These are phyloP conservation scores for Leishmania major DNA, from an alignment of 208 protist genomes.

Conservation along the genomic window DNA sequence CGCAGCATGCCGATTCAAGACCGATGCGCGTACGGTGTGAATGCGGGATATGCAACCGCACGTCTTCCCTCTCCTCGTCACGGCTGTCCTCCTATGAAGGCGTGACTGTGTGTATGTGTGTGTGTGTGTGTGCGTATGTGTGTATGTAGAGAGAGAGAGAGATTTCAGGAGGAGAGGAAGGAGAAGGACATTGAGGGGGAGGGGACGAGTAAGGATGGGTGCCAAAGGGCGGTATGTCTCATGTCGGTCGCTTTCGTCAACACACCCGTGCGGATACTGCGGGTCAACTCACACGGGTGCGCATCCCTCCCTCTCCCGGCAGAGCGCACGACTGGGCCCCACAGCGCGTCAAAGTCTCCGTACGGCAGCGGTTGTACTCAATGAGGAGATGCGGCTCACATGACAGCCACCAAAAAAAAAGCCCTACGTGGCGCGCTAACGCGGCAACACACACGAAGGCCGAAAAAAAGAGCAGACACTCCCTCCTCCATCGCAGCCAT, in stretches of 20 bases:
- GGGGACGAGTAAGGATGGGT: background rate
- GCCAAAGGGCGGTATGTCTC: background rate
- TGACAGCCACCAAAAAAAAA: background rate
- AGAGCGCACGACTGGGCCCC: background rate
- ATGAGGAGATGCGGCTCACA: background rate
- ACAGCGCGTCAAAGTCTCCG: background rate
- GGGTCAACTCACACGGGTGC: background rate
- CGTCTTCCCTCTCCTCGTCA: background rate
- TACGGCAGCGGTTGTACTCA: background rate
- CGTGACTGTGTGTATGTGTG: background rate
- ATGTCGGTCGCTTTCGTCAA: background rate
- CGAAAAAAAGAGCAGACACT: background rate
- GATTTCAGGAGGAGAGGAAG: background rate
- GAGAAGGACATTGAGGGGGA: background rate
- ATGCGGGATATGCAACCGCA: background rate
- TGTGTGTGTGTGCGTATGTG: background rate
- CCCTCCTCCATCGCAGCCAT: background rate
- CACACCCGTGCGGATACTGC: background rate
- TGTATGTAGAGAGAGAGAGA: background rate
- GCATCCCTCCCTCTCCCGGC: background rate
- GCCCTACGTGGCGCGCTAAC: background rate
- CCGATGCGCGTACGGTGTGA: background rate
- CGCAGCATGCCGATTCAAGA: conserved; percentile 16
- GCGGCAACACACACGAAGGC: background rate
- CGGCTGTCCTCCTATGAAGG: background rate